Base-by-base conservation (phyloP, 2,329 filamentous ascomycete genomes). In the Ophiostoma himal-ulmi region DNA sequence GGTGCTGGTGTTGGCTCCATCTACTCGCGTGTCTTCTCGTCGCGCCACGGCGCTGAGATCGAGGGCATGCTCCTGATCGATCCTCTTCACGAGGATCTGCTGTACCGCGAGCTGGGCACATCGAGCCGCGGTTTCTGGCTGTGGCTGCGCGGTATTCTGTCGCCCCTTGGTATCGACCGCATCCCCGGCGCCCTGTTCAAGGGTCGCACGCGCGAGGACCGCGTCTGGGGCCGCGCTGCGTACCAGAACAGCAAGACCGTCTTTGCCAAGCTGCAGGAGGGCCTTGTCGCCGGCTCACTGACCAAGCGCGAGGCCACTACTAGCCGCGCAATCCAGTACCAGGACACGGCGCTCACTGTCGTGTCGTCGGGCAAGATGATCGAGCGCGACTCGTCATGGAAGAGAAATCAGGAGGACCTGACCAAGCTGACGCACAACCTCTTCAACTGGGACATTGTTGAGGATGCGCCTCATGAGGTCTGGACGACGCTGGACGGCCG, bases 241-340 rank as follows among this genome's bases (percentile, higher is more conserved):
- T 90, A 93, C 77, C 92, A 96, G 79, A 85, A 84, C 34, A 92
- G 91, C 72, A 96, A 94, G 78, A 90, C 87, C 78, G 90, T 97
- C 79, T 97, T 96, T 78, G 91, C 93, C 5, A 92, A 94, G 80
- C 83, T 99, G 70, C 95, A 99, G 80, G 95, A 99, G 81, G 94
- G 90, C 74, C 84, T 98, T 0, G 93, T 97, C 41, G 94, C 94
- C 0, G 86, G 89, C 74, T 92, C 91, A 0, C 87, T 98, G 74
- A 93, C 93, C 17, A 90, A 89, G 78, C 91, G 91, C 44, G 95
- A 99, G 76, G 88, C 96, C 22, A 82, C 85, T 64, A 91, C 89
- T 71, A 93, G 93, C 71, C 84, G 91, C 30, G 89, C 89, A 66
- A 95, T 98, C 69, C 92, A 97, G 80, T 85, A 86, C 71, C 83